A percentile compares a stretch with the other conserved stretches of the same genome.
Conservation (phyloP, 495 filamentous ascomycete genomes). For the Penicillium parvum region DNA sequence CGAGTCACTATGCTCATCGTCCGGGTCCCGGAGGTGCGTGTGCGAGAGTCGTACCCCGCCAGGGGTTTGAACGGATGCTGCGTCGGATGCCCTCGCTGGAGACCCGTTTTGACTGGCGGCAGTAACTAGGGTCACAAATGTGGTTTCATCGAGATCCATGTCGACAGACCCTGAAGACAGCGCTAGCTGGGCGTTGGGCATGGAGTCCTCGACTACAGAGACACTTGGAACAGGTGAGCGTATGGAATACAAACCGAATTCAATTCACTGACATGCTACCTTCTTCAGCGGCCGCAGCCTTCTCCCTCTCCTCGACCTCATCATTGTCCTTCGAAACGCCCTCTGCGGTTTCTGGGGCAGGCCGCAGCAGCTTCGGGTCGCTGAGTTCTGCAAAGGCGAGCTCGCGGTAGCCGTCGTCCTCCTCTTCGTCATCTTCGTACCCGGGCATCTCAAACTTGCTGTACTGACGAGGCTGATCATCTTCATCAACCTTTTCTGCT, state of each 20-base stretch:
- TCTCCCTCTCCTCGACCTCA: too few species aligned
- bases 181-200: conserved; percentile 13
- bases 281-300: conserved; percentile 27
- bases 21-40: conserved; percentile 6
- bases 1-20: conserved; percentile 13
- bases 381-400: conserved; percentile 53
- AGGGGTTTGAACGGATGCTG: conserved; percentile 10
- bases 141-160: conserved; percentile 27
- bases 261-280: conserved; percentile 43
- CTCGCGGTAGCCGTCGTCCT: conserved; percentile 51
- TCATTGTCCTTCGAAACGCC: conserved; percentile 11
- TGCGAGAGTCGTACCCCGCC: not conserved
- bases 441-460: conserved; percentile 65
- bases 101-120: conserved; percentile 10
- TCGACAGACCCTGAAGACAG: conserved; percentile 5
- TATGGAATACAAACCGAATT: conserved; percentile 24
- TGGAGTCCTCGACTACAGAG: conserved; percentile 26
- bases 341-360: conserved; percentile 14
- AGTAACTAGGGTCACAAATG: conserved; percentile 18
- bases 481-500: conserved; percentile 41
- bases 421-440: conserved; percentile 47
- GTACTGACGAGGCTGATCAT: conserved; percentile 56
- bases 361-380: conserved; percentile 57
- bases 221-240: conserved; percentile 37
- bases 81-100: conserved; percentile 9